Base-by-base conservation (phyloP, 805 yeast genomes). In the Saccharomycopsis malanga region DNA sequence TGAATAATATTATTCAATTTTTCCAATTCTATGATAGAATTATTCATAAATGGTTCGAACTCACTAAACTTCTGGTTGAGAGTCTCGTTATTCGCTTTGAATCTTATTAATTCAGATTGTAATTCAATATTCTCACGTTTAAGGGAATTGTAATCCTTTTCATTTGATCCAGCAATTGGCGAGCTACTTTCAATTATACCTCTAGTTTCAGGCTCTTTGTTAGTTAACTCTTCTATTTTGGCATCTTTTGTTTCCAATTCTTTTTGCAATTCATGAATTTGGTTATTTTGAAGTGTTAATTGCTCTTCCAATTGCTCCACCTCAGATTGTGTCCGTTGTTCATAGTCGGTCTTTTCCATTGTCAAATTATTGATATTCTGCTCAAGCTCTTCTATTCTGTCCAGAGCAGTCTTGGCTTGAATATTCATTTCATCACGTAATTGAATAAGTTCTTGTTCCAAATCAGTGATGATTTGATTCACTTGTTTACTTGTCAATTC, bases 331-430 rank as follows among this genome's bases (percentile, higher is more conserved):
- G 15, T 12, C 17, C 6, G 5, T 32, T 32, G 18, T 9, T 27
- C 30, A 27, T 7, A 7, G 7, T 27, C 12, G 7, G 7, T 12
- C 23, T 39, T 34, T 5, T 37, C 41, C 2, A 30, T 25, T n/a
- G 25, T 18, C 17, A 47, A 46, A 36, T 55, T 59, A 47, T 70
- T 68, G 12, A 48, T 45, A 17, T 35, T 17, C 24, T 49, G 34
- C 24, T 80, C 85, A 30, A 83, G 64, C 18, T 57, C 56, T 20
- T 61, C 61, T 20, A 83, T 78, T 48, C 72, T 73, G 17, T 70
- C 70, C 54, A 79, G 74, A 0, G 88, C 89, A 42, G 68, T 64
- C 42, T 66, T 69, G 53, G 83, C 80, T 53, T 78, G 81, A 3
- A 62, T 61, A 48, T 69, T 70, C 53, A 77, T 72, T 37, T 70